phyloP scores from a whole-genome alignment of 2,329 filamentous ascomycete species.

The Colletotrichum agaves region DNA sequence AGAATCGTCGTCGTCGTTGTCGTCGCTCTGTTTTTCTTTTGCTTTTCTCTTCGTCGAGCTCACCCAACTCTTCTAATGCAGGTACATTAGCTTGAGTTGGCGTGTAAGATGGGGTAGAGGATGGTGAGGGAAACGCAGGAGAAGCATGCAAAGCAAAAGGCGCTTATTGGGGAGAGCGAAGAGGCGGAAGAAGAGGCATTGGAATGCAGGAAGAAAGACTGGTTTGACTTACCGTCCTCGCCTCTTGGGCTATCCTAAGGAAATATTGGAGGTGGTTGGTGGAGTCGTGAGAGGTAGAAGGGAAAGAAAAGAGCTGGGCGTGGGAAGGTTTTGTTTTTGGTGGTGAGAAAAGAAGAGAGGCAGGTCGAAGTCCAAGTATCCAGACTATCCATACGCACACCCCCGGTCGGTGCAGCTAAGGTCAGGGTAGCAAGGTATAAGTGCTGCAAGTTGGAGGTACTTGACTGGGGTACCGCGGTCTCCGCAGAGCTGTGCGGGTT shows the following conservation, averaged over 20 bases:
- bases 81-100: conserved; percentile 38
- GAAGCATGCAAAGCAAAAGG: conserved; percentile 17
- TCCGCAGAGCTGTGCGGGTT: conserved; percentile 21
- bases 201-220: conserved; percentile 22
- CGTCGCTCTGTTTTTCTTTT: conserved; percentile 4
- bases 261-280: conserved; percentile 47
- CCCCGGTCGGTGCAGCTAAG: conserved; percentile 30
- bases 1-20: conserved; percentile 15
- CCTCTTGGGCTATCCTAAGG: conserved; percentile 37
- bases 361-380: conserved; percentile 35
- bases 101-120: conserved; percentile 30
- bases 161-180: conserved; percentile 12
- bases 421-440: conserved; percentile 17
- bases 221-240: conserved; percentile 38
- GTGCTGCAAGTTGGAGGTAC: conserved; percentile 22
- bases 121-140: conserved; percentile 27
- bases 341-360: conserved; percentile 40
- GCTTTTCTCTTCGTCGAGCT: conserved; percentile 34
- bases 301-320: conserved; percentile 40
- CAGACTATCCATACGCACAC: conserved; percentile 26
- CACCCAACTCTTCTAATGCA: conserved; percentile 38
- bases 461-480: conserved; percentile 31
- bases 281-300: conserved; percentile 48
- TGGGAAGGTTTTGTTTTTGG: conserved; percentile 40
- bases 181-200: conserved; percentile 31